Base-by-base conservation (phyloP, 306 rosid genomes). In the Hylodesmum podocarpum region DNA sequence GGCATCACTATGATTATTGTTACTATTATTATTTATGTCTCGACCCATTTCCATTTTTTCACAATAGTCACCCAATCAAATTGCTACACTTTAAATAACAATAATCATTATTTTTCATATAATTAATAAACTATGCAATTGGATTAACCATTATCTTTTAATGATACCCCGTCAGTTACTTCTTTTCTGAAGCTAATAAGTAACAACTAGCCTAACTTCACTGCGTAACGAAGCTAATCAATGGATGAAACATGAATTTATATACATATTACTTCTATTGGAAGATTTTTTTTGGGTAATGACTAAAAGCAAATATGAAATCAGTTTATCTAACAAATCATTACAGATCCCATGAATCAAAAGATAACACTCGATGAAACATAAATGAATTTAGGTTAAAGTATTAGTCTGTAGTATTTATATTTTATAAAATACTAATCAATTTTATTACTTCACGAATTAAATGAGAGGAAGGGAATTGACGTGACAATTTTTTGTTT, bases 401-500 rank as follows among this genome's bases (percentile, higher is more conserved):
- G 24, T 24, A 64, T 18, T 59, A 63, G 72, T 75, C 64, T 47
- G 39, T 44, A 15, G 47, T 25, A 22, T 64, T 36, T 15, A 11
- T 31, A 37, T 11, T 36, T 19, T 41, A 6, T 0, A 69, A 27
- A 59, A 72, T 12, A 2, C 11, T 43, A 50, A 19, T 36, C 11
- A 67, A 25, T 46, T 53, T n/a, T n/a, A n/a, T n/a, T 43, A 28
- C 75, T 44, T 80, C 47, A 29, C 36, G 25, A 25, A 47, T 29
- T 40, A 40, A 41, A 53, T 19, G 15, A 66, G 57, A 53, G 46
- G 8, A 43, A 57, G 49, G 55, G 57, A 80, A 54, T 37, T 36
- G 66, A 69, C 33, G 21, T 19, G 73, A 59, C 77, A 34, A 29
- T 25, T 25, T 81, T 75, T 62, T 62, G 81, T 76, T 40, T 70